phyloP scores from a whole-genome alignment of 140 eudicot genomes.

The Anethum foeniculum region DNA sequence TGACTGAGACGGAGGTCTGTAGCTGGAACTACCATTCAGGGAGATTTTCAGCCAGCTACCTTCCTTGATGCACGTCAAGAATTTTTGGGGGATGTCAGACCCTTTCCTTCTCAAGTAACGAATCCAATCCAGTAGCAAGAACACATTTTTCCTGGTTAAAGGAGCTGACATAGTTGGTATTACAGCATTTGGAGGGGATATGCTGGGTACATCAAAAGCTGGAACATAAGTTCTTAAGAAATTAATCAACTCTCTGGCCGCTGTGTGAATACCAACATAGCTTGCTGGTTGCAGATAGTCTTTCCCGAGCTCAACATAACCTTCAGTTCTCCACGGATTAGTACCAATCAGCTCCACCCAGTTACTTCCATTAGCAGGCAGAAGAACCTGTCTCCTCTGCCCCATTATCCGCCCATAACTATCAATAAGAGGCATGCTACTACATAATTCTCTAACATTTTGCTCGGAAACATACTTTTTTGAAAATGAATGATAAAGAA shows the following conservation, averaged over 20 bases:
- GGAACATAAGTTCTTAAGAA: constrained; percentile 21
- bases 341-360: constrained; percentile 47
- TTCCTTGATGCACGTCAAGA: constrained; percentile 31
- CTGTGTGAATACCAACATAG: constrained; percentile 25
- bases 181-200: constrained; percentile 44
- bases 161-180: constrained; percentile 39
- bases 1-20: constrained; percentile 44
- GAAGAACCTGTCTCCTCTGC: constrained; percentile 31
- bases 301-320: constrained; percentile 45
- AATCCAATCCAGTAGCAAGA: constrained; percentile 47
- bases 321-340: constrained; percentile 40
- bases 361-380: constrained; percentile 46
- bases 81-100: constrained; percentile 22
- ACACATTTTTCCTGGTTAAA: constrained; percentile 24
- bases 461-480: constrained; percentile 5
- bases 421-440: constrained; percentile 37
- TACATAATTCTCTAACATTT: constrained; percentile 17
- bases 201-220: constrained; percentile 46
- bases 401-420: constrained; percentile 24
- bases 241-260: constrained; percentile 17
- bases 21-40: constrained; percentile 25
- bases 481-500: constrained; percentile 27
- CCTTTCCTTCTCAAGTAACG: constrained; percentile 7
- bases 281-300: constrained; percentile 26
- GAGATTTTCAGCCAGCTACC: constrained; percentile 50